These are phyloP conservation scores for Lactifluus hygrophoroides DNA, from an alignment of 768 basidiomycete species.

Conservation along the genomic window DNA sequence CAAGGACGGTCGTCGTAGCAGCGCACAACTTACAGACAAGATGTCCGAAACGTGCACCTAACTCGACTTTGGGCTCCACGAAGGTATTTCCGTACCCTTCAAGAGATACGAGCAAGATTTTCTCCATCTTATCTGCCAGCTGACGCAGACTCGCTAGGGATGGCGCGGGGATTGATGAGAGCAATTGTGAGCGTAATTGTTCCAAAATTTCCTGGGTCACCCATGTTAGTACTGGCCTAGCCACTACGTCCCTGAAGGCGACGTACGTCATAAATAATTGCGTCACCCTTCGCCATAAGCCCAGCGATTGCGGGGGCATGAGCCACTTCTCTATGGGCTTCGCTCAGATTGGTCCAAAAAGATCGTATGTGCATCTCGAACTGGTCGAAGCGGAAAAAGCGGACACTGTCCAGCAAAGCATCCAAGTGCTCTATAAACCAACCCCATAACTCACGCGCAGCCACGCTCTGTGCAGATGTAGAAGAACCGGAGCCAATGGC, in stretches of 20 bases:
- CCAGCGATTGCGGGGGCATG: slow-evolving; percentile 85
- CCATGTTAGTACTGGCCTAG: slow-evolving; percentile 18
- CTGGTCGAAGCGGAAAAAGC: slow-evolving; percentile 77
- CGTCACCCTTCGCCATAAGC: slow-evolving; percentile 84
- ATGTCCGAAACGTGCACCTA: slow-evolving; percentile 86
- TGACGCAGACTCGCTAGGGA: slow-evolving; percentile 67
- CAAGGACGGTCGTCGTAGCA: slow-evolving; percentile 1
- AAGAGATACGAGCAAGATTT: slow-evolving; percentile 71
- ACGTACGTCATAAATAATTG: slow-evolving; percentile 84
- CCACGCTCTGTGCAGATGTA: slow-evolving; percentile 66
- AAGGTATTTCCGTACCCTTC: slow-evolving; percentile 83
- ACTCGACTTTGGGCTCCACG: slow-evolving; percentile 84
- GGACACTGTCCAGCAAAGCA: slow-evolving; percentile 66
- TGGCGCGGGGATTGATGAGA: slow-evolving; percentile 60
- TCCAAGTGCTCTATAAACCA: slow-evolving; percentile 93
- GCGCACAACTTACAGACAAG: slow-evolving; percentile 60
- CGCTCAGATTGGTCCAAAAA: slow-evolving; percentile 73
- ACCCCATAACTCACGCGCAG: slow-evolving; percentile 81
- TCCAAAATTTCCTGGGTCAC: slow-evolving; percentile 73
- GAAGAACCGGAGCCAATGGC: slow-evolving; percentile 61
- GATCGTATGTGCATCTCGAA: slow-evolving; percentile 80
- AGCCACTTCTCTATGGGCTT: slow-evolving; percentile 77
- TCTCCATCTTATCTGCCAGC: slow-evolving; percentile 87
- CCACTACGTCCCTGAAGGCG: slow-evolving; percentile 3
- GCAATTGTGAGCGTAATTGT: slow-evolving; percentile 74